Percentiles rank a stretch among this genome's conserved stretches.
These are phyloP conservation scores for Pisolithus albus DNA, from an alignment of 768 basidiomycete genomes.

Conservation along the genomic window DNA sequence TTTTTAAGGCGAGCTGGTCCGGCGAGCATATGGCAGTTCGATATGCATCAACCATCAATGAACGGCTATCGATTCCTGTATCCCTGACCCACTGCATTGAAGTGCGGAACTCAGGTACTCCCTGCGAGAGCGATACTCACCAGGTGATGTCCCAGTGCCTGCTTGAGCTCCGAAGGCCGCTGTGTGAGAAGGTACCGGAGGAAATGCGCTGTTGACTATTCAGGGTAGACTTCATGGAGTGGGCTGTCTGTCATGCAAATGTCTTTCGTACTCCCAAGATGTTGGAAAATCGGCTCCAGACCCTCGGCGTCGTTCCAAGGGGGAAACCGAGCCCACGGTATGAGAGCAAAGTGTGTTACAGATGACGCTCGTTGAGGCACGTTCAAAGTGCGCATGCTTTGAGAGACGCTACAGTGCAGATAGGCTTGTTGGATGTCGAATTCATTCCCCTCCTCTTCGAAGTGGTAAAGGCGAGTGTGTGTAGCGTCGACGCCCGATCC, in stretches of 20 bases:
- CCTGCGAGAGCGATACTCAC: slow-evolving; percentile 12
- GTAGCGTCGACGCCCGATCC: slow-evolving; percentile 10
- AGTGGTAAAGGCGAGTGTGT: slow-evolving; percentile 19
- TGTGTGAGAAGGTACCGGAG: slow-evolving; percentile 20
- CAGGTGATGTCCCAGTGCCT: slow-evolving; percentile 21
- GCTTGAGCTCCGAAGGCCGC: slow-evolving; percentile 13
- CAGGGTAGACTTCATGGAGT: slow-evolving; percentile 18
- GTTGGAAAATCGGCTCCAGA: slow-evolving; percentile 21
- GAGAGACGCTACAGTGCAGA: slow-evolving; percentile 10
- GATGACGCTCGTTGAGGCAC: slow-evolving; percentile 12
- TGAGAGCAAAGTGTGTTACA: slow-evolving; percentile 16
- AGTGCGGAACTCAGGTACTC: slow-evolving; percentile 10
- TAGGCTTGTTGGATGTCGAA: slow-evolving; percentile 22
- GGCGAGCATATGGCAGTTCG: slow-evolving; percentile 20
- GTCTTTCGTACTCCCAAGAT: slow-evolving; percentile 20
- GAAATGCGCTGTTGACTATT: slow-evolving; percentile 17
- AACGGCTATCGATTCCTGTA: slow-evolving; percentile 16
- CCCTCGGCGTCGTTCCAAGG: slow-evolving; percentile 18
- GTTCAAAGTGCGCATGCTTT: slow-evolving; percentile 1
- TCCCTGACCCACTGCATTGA: slow-evolving; percentile 19
- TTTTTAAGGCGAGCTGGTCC: slow-evolving; percentile 11
- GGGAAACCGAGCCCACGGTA: slow-evolving; percentile 16
- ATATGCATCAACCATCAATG: slow-evolving; percentile 25
- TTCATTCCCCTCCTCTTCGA: slow-evolving; percentile 19
- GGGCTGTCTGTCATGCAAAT: slow-evolving; percentile 16